Evolutionary conservation across 176 grass and related monocot species (phyloP), one percentile per base, ranked within the genome.

Genomic region (Secale cereale): DNA sequence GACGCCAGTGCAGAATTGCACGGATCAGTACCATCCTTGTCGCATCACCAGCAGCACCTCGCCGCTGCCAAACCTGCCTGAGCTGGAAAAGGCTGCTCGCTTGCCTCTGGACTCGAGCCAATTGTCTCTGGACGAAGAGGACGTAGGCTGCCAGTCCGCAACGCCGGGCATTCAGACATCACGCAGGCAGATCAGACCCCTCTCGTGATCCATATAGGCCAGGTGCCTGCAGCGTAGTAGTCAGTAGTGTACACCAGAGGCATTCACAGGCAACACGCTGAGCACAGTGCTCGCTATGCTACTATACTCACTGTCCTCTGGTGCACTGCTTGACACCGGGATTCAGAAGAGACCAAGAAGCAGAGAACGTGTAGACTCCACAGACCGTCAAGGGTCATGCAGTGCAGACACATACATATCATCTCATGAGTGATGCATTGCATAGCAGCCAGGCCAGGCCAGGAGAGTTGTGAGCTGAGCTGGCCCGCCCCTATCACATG

Each of bases 151-250:
- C 20, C 10, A 16, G n/a, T 45, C 28, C 75, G 82, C 70, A 2
- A 29, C 39, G 5, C n/a, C 48, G 59, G 59, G 71, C 26, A 64
- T 76, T 35, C 59, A 20, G 60, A 66, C 60, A 39, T 50, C 72
- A 67, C 19, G 71, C 57, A 23, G 13, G 65, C 31, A 68, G 76
- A 36, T 22, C 43, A 77, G 73, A 77, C 13, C 73, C 25, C 74
- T 59, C 83, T 78, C 63, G 74, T 85, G 83, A 78, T 78, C 32
- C 63, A 70, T 59, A 50, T 65, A 68, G 41, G 59, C 17, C 72
- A 66, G 81, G 37, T 25, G 59, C 12, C 41, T 46, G 19, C 27
- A 84, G 39, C 43, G 7, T 4, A n/a, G n/a, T n/a, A n/a, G n/a
- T n/a, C n/a, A n/a, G n/a, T n/a, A 22, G 10, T 14, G 17, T 43